These are phyloP conservation scores for Colletotrichum liaoningense DNA, from an alignment of 2,329 filamentous ascomycete genomes.

Conservation along the genomic window DNA sequence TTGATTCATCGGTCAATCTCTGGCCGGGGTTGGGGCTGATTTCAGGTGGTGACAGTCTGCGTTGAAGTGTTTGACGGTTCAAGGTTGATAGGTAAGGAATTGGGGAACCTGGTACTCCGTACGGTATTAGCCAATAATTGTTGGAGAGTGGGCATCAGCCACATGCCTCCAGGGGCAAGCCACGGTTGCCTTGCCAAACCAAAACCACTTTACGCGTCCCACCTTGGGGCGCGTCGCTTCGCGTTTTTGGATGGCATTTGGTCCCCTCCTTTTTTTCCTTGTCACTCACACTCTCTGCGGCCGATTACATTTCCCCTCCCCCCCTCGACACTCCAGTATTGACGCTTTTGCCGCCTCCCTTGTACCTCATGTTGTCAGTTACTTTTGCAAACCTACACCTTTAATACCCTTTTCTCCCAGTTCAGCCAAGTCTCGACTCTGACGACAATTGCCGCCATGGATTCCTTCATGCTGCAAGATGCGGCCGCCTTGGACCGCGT, in stretches of 20 bases:
- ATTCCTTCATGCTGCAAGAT: constrained; percentile 81
- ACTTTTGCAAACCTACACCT: background rate
- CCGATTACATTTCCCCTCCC: background rate
- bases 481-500: constrained; percentile 86
- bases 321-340: background rate
- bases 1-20: too few relatives aligned
- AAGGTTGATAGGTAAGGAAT: too few relatives aligned
- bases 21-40: too few relatives aligned
- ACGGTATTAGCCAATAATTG: too few relatives aligned
- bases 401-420: constrained; percentile 1
- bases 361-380: background rate
- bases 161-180: background rate
- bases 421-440: background rate
- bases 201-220: constrained; percentile 6
- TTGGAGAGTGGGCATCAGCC: background rate
- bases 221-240: background rate
- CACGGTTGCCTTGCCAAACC: background rate
- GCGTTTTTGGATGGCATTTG: constrained; percentile 2
- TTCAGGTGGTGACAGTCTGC: too few relatives aligned
- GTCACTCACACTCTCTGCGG: background rate
- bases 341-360: background rate
- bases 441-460: constrained; percentile 63
- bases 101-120: too few relatives aligned
- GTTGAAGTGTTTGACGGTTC: too few relatives aligned
- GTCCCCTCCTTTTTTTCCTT: constrained; percentile 10